These are phyloP conservation scores for Chaetomiaceae sp. DNA, from an alignment of 2,329 filamentous ascomycete species.

Conservation along the genomic window DNA sequence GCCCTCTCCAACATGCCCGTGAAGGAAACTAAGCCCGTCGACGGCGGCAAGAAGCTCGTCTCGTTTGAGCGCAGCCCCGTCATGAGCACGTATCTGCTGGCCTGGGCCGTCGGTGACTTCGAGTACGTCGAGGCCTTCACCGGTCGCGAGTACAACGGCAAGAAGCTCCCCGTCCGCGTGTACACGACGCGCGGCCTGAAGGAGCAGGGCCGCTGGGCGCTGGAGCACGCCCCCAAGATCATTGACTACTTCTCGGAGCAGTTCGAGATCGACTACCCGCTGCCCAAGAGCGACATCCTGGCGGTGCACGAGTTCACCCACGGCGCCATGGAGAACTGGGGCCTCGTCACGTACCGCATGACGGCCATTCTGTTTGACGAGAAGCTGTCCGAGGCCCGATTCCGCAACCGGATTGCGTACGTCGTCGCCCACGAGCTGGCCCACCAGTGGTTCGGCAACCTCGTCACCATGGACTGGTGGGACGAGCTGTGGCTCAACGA, in stretches of 20 bases:
- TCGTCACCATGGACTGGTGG: constrained; percentile 99
- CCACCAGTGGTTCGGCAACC: constrained; percentile 97
- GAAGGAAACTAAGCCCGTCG: constrained; percentile 58
- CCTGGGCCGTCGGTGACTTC: constrained; percentile 95
- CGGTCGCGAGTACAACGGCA: constrained; percentile 83
- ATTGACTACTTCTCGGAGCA: constrained; percentile 97
- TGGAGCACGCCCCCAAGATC: constrained; percentile 87
- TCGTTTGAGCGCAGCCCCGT: constrained; percentile 78
- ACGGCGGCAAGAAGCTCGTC: constrained; percentile 66
- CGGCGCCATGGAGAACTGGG: constrained; percentile 95
- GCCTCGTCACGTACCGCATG: constrained; percentile 90
- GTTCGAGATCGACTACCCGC: constrained; percentile 87
- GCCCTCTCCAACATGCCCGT: constrained; percentile 95
- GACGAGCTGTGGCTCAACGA: constrained; percentile 97
- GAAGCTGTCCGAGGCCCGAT: constrained; percentile 80
- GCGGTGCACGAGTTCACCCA: constrained; percentile 89
- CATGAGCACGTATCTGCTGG: constrained; percentile 89
- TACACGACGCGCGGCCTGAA: constrained; percentile 95
- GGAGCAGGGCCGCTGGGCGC: constrained; percentile 82
- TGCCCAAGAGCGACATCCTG: constrained; percentile 86
- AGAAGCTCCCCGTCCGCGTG: constrained; percentile 85
- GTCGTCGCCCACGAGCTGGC: constrained; percentile 97
- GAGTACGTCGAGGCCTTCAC: constrained; percentile 94
- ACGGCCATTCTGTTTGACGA: constrained; percentile 97
- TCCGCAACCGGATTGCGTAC: constrained; percentile 92